phyloP scores from a whole-genome alignment of 305 asterid species.

The Solanum hybrid region DNA sequence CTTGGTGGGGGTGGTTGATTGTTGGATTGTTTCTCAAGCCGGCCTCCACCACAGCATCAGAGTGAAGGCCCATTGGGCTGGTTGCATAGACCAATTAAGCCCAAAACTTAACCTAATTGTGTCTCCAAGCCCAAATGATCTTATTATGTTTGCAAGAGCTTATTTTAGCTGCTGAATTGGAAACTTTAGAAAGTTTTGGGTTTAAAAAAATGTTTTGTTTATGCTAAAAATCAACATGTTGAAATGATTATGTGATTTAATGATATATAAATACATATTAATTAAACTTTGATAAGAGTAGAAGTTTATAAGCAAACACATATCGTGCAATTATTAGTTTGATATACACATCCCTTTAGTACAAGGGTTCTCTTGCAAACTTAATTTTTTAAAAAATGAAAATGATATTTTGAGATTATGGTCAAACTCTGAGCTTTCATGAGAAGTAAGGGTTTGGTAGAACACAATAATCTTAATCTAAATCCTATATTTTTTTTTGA shows the following conservation, averaged over 20 bases:
- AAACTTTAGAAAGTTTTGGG: neutral
- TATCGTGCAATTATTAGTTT: neutral
- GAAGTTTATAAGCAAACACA: neutral
- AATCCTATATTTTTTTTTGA: neutral
- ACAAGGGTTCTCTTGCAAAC: neutral
- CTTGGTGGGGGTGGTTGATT: neutral
- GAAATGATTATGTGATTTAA: neutral
- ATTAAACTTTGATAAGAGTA: neutral
- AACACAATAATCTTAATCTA: neutral
- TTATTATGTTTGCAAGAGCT: neutral
- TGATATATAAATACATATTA: neutral
- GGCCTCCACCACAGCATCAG: neutral
- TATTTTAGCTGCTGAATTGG: neutral
- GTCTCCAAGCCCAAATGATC: neutral
- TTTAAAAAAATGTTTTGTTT: neutral
- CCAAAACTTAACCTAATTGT: neutral
- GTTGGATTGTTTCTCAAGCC: neutral
- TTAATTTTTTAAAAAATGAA: neutral
- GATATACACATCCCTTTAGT: neutral
- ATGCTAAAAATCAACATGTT: neutral
- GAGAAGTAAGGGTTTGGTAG: neutral
- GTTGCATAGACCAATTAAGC: neutral
- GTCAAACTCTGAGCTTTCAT: neutral
- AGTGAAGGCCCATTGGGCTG: neutral
- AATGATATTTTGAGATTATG: neutral